Evolutionary conservation across 805 yeast species (phyloP), one percentile per base, ranked within the genome.

Genomic region (Allodekkera sacchari): DNA sequence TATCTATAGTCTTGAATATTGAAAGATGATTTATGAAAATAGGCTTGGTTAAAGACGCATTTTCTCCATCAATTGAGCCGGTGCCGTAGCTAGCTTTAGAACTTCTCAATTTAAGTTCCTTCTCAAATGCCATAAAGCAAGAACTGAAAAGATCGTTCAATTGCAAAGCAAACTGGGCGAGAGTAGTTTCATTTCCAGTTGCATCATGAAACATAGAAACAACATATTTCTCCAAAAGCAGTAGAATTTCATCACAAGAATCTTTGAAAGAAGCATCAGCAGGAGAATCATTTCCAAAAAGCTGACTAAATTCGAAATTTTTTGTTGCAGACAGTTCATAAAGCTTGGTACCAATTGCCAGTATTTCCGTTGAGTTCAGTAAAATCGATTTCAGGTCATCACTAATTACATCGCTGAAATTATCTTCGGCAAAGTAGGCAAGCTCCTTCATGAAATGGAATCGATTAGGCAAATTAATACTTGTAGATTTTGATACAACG

Each of bases 381-480:
- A 53, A 16, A 12, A 25, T 21, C 11, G 36, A 18, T 30, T 41
- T 44, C 15, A 39, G 24, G 7, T 31, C 23, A 4, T 28, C 31
- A 25, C 35, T 30, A 6, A 27, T 25, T 10, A 35, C 21, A 3
- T 44, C 22, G 6, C 30, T 28, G 20, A 52, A 51, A 32, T 52
- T 48, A 4, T 27, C 26, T 13, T 47, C 31, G 8, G 46, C 41
- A 35, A 38, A 53, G 4, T 34, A 20, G 10, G 45, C 38, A 7
- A 56, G 38, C 6, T 43, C 47, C 17, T 22, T 30, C 13, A 48
- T 18, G 1, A 42, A 19, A 5, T 55, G 46, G 4, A 63, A 53
- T 32, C 94, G 69, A 32, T 67, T 53, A 4, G 52, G 54, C 22
- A 83, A 58, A 35, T 73, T 77, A 12, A 66, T 69, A 8, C 76